A percentile compares a stretch with the other conserved stretches of the same genome.
Evolutionary conservation across 495 filamentous ascomycete species (phyloP).

Genomic region (Aspergillus sclerotiicarbonarius): DNA sequence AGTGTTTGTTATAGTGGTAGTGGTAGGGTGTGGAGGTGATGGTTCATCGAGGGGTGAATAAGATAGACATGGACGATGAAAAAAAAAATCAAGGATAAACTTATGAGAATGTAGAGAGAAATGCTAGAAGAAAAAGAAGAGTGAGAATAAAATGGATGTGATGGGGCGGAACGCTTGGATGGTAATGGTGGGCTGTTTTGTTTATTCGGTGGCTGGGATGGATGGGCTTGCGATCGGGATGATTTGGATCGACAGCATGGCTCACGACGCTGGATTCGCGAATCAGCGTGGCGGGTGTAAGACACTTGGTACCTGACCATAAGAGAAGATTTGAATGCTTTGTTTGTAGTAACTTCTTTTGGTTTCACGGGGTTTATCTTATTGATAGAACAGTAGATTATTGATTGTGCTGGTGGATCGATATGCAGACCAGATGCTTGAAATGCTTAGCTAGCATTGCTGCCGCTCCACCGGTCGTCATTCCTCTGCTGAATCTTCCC

Average conservation of each 20-base stretch:
- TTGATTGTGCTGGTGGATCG: no score
- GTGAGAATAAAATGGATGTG: background rate
- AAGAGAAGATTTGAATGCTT: background rate
- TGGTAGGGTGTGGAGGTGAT: background rate
- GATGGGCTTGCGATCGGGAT: background rate
- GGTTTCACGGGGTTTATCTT: no score
- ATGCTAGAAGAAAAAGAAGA: background rate
- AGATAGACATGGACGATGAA: background rate
- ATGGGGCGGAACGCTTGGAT: background rate
- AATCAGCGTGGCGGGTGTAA: background rate
- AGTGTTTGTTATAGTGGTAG: no score
- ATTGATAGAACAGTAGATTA: no score
- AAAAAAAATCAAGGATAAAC: background rate
- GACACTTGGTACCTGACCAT: background rate
- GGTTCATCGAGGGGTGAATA: background rate
- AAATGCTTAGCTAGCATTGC: no score
- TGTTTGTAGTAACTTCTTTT: background rate
- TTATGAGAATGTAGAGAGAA: background rate
- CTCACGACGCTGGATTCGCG: background rate
- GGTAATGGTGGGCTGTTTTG: background rate
- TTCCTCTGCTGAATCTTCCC: no score
- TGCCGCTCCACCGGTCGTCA: no score
- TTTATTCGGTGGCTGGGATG: conserved; percentile 18
- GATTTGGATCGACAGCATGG: background rate
- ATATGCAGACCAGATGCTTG: no score